These are phyloP conservation scores for Rhizopogon rudus DNA, from an alignment of 768 basidiomycete genomes.

Conservation along the genomic window DNA sequence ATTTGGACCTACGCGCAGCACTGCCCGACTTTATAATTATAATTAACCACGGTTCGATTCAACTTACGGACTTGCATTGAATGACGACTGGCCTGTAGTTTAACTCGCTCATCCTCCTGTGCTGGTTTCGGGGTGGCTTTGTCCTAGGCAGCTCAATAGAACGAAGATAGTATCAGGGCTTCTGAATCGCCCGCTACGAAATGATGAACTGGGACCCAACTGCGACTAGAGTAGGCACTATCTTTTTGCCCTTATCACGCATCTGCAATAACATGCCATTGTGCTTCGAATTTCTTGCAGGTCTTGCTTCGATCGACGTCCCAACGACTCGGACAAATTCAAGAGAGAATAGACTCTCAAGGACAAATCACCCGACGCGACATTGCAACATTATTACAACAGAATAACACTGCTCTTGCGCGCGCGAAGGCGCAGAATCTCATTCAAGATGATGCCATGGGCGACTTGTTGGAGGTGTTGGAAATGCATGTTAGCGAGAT, in stretches of 20 bases:
- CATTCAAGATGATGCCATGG: constrained; percentile 55
- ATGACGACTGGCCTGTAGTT: not conserved
- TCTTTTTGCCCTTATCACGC: not conserved
- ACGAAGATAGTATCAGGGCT: no score
- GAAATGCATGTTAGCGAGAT: constrained; percentile 65
- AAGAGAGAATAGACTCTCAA: constrained; percentile 64
- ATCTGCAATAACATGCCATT: not conserved
- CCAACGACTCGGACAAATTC: constrained; percentile 63
- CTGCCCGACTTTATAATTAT: not conserved
- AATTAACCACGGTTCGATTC: not conserved
- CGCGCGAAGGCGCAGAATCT: constrained; percentile 69
- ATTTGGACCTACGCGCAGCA: not conserved
- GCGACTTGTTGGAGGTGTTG: constrained; percentile 58
- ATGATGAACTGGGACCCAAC: constrained; percentile 27
- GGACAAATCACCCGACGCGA: constrained; percentile 59
- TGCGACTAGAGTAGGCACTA: constrained; percentile 24
- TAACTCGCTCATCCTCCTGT: not conserved
- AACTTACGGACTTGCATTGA: not conserved
- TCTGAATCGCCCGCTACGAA: not conserved
- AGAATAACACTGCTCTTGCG: constrained; percentile 57
- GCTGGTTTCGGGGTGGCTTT: not conserved
- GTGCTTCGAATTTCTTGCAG: constrained; percentile 28
- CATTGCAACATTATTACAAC: constrained; percentile 60
- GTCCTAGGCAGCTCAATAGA: no score
- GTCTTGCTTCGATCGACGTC: constrained; percentile 57